A percentile compares a stretch with the other conserved stretches of the same genome.
Evolutionary conservation across 2,329 filamentous ascomycete genomes (phyloP).

Genomic region (Pestalotiopsis fici): DNA sequence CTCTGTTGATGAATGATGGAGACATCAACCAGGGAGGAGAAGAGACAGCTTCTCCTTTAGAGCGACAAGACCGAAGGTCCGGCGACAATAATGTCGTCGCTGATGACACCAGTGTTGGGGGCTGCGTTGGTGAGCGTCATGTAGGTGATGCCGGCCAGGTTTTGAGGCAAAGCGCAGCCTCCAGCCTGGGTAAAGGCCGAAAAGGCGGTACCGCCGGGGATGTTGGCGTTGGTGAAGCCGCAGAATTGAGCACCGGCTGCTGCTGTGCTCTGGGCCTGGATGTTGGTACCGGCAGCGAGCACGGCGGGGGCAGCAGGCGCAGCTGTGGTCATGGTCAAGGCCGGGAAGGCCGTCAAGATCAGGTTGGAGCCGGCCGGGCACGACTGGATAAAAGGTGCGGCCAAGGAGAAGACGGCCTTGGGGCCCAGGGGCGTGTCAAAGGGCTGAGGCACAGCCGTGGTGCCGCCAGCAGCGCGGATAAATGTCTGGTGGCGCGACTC

Average conservation of each 20-base stretch:
- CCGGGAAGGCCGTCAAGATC: slow-evolving; percentile 63
- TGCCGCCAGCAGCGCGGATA: slow-evolving; percentile 61
- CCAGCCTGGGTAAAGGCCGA: slow-evolving; percentile 52
- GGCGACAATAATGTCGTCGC: slow-evolving; percentile 66
- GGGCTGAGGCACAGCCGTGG: slow-evolving; percentile 63
- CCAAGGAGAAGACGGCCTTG: slow-evolving; percentile 71
- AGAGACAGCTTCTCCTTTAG: slow-evolving; percentile 16
- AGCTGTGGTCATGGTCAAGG: slow-evolving; percentile 51
- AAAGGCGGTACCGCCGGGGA: slow-evolving; percentile 62
- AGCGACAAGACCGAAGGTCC: slow-evolving; percentile 62
- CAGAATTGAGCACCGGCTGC: slow-evolving; percentile 58
- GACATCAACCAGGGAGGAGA: background rate
- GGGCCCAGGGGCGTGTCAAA: slow-evolving; percentile 72
- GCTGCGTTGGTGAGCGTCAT: slow-evolving; percentile 62
- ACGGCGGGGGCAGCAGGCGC: slow-evolving; percentile 39
- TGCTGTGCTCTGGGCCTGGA: slow-evolving; percentile 52
- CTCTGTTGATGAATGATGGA: background rate
- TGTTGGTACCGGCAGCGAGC: slow-evolving; percentile 39
- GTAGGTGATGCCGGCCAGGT: slow-evolving; percentile 65
- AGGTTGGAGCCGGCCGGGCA: slow-evolving; percentile 69
- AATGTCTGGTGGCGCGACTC: slow-evolving; percentile 76
- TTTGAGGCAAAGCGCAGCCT: slow-evolving; percentile 62
- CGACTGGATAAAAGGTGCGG: slow-evolving; percentile 69
- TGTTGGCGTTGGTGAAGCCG: slow-evolving; percentile 65
- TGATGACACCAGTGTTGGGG: slow-evolving; percentile 52